Percentiles rank a stretch among this genome's conserved stretches.
Evolutionary conservation across 345 rosid genomes (phyloP).

Genomic region (Arabidopsis thaliana): TAIR10.1 NC_003076.8:17974001-17974500

Average conservation of each 20-base stretch:
- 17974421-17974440: no score
- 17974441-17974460: no score
- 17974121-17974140: neutral
- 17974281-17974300: neutral
- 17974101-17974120: neutral
- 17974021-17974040: neutral
- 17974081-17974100: neutral
- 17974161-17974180: neutral
- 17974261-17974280: neutral
- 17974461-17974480: no score
- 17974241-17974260: no score
- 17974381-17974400: no score
- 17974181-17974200: no score
- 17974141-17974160: neutral
- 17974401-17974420: no score
- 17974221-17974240: neutral
- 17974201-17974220: neutral
- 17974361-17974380: no score
- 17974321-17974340: no score
- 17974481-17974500: no score
- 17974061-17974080: neutral
- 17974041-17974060: neutral
- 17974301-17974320: no score
- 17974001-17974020: neutral
- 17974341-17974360: no score